phyloP scores from a whole-genome alignment of 495 filamentous ascomycete genomes.

The Xylaria castorea region DNA sequence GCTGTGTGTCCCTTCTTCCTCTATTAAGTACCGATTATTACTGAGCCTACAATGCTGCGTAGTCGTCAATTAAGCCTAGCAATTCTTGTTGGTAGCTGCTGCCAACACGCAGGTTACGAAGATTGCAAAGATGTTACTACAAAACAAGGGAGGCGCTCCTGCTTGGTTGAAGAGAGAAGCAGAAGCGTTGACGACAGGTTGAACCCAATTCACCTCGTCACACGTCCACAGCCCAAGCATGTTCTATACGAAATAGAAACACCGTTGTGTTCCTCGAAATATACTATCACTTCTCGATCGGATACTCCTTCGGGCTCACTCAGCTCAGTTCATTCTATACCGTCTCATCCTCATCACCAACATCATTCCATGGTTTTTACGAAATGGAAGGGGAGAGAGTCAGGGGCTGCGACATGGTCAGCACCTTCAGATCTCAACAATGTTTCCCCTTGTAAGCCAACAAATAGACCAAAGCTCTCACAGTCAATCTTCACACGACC shows the following conservation, averaged over 20 bases:
- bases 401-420: conserved; percentile 24
- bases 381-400: conserved; percentile 29
- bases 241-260: background rate
- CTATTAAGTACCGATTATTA: background rate
- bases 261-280: background rate
- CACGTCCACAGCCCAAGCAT: background rate
- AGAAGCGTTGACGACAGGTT: background rate
- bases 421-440: background rate
- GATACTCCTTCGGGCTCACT: background rate
- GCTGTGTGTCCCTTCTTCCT: background rate
- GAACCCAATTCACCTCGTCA: background rate
- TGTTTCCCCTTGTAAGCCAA: conserved; percentile 4
- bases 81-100: conserved; percentile 17
- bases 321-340: conserved; percentile 22
- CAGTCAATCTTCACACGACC: conserved; percentile 34
- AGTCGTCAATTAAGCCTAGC: background rate
- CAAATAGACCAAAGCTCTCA: conserved; percentile 34
- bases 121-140: background rate
- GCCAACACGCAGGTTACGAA: background rate
- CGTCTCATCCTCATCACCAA: conserved; percentile 21
- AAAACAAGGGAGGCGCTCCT: conserved; percentile 15
- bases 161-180: background rate
- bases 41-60: background rate
- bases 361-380: conserved; percentile 23
- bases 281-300: conserved; percentile 12